A percentile compares a stretch with the other conserved stretches of the same genome.
phyloP scores from a whole-genome alignment of 768 basidiomycete species.

The Boletellus emodensis region DNA sequence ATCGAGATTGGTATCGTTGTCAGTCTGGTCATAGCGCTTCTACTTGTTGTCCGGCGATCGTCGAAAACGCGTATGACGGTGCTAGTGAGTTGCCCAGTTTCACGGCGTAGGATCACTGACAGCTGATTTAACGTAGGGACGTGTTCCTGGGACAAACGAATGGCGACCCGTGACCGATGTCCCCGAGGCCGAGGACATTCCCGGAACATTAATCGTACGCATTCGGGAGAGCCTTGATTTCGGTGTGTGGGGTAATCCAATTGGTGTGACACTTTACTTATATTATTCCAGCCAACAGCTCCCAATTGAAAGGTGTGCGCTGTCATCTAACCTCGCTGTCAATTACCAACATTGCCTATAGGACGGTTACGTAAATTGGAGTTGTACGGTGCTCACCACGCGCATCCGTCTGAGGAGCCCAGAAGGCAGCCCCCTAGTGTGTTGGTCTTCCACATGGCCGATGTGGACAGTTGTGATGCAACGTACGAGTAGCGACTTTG shows the following conservation, averaged over 20 bases:
- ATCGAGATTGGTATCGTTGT: conserved; percentile 92
- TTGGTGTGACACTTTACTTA: not conserved
- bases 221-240: conserved; percentile 92
- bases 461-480: conserved; percentile 88
- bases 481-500: conserved; percentile 54
- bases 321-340: not conserved
- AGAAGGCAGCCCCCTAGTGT: conserved; percentile 68
- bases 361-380: conserved; percentile 83
- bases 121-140: conserved; percentile 49
- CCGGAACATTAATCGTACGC: conserved; percentile 82
- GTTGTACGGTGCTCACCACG: conserved; percentile 73
- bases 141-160: conserved; percentile 79
- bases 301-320: conserved; percentile 74
- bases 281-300: conserved; percentile 72
- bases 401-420: conserved; percentile 88
- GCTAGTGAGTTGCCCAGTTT: conserved; percentile 43
- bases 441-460: conserved; percentile 90
- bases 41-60: conserved; percentile 86
- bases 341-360: conserved; percentile 22
- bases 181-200: conserved; percentile 75
- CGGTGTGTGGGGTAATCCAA: conserved; percentile 42
- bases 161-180: conserved; percentile 93
- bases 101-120: not conserved
- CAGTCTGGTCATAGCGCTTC: conserved; percentile 79
- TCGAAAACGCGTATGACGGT: conserved; percentile 90